A percentile compares a stretch with the other conserved stretches of the same genome.
phyloP scores from a whole-genome alignment of 202 grass and related monocot genomes.

The Hordeum pubiflorum region DNA sequence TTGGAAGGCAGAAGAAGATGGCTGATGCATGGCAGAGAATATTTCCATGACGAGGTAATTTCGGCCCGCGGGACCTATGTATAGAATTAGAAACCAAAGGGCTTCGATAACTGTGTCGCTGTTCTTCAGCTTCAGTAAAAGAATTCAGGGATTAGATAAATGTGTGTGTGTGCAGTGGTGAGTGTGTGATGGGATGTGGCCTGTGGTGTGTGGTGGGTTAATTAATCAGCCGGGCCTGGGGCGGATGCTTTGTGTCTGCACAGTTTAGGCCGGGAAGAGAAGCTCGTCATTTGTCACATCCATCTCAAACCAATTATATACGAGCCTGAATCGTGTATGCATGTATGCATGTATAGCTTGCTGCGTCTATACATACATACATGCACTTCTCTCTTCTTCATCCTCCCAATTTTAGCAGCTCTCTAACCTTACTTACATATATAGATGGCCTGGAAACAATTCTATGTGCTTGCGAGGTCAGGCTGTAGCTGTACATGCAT shows the following conservation, averaged over 20 bases:
- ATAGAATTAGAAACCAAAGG: background rate
- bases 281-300: background rate
- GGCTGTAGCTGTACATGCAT: background rate
- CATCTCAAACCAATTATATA: background rate
- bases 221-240: background rate
- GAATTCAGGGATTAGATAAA: background rate
- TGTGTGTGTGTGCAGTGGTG: no score
- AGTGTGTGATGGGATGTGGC: conserved; percentile 4
- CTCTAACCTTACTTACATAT: background rate
- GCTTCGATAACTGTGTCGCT: no score
- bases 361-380: no score
- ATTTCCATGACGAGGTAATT: background rate
- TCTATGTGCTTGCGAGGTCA: background rate
- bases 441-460: background rate
- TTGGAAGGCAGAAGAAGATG: background rate
- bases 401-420: background rate
- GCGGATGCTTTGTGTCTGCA: background rate
- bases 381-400: background rate
- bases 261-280: background rate
- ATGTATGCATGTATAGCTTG: no score
- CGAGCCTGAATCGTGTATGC: background rate
- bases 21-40: background rate
- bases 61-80: no score
- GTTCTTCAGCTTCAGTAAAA: background rate
- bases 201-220: background rate